Evolutionary conservation across 148 eudicot genomes (phyloP), one percentile per base, ranked within the genome.

Genomic region (Vaccinium myrtillus): DNA sequence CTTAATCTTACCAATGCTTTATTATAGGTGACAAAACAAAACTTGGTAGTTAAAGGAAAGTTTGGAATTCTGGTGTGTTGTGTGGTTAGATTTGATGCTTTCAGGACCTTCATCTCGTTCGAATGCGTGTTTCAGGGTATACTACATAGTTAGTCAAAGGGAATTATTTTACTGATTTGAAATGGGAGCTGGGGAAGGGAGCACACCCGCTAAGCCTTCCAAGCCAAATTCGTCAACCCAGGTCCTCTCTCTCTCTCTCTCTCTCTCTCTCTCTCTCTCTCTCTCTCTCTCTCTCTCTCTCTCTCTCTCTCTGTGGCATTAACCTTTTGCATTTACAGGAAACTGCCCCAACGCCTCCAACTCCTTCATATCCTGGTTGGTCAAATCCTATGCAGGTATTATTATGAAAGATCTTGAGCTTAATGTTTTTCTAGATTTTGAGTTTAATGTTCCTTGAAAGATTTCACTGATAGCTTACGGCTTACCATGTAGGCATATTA

Each of bases 321-420:
- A 80, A 21, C 75, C 18, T 39, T 87, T 58, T 76, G 81, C 14
- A 77, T 77, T 87, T 89, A 23, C 90, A 94, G 98, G 98, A 94
- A 85, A 86, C 91, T 19, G 87, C 94, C 80, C 32, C 91, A 76
- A 70, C 88, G 48, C 91, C 94, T 76, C 32, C 91, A 76, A 70
- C 88, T 39, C 91, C 94, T 76, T 78, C 92, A 78, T 94, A 91
- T 89, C 92, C 96, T 83, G 96, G 94, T 86, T 92, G 98, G 98
- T 84, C 91, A 84, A 92, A 90, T 83, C 86, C 95, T n/a, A 89
- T 95, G 94, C 98, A 95, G 98, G 98, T 80, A 94, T 78, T 82
- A 81, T 77, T 30, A 53, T 61, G 8, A 23, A 82, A 48, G 27
- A 81, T 23, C 46, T 80, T 36, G 49, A 5, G 51, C 43, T 49